Conservation (phyloP, 2,329 filamentous ascomycete genomes). For the Neobulgaria alba region DNA sequence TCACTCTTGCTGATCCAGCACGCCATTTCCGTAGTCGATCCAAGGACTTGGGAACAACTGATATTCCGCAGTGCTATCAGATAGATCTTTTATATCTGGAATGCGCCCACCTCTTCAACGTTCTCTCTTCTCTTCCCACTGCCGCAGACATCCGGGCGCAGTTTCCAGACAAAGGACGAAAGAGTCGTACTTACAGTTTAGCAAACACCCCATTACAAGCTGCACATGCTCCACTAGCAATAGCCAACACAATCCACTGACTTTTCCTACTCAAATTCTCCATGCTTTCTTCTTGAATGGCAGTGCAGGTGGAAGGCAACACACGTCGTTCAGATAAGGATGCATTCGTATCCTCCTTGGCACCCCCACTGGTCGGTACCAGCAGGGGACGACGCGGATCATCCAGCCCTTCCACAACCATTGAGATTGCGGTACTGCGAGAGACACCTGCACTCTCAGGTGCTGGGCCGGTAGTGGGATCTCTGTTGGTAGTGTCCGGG, state of each 20-base stretch:
- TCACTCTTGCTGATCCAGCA: too few species aligned
- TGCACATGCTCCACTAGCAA: constrained; percentile 69
- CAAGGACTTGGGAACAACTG: too few species aligned
- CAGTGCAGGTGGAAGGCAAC: background rate
- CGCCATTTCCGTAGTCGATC: too few species aligned
- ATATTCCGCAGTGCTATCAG: too few species aligned
- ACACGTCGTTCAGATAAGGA: constrained; percentile 15
- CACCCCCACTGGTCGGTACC: constrained; percentile 3
- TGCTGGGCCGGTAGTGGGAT: too few species aligned
- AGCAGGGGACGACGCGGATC: constrained; percentile 12
- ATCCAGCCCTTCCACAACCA: constrained; percentile 5
- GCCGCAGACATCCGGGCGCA: too few species aligned
- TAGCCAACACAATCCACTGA: constrained; percentile 59
- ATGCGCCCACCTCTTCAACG: too few species aligned
- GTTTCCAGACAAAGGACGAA: background rate
- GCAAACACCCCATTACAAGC: constrained; percentile 69
- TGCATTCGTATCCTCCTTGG: constrained; percentile 1
- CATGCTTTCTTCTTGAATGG: constrained; percentile 13
- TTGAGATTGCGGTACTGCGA: too few species aligned
- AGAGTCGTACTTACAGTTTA: constrained; percentile 52
- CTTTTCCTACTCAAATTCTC: constrained; percentile 30
- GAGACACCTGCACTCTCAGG: too few species aligned
- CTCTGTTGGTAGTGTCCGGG: too few species aligned
- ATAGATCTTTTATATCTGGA: too few species aligned
- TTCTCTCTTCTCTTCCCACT: background rate